These are phyloP conservation scores for Neurospora terricola DNA, from an alignment of 495 filamentous ascomycete genomes.

Conservation along the genomic window DNA sequence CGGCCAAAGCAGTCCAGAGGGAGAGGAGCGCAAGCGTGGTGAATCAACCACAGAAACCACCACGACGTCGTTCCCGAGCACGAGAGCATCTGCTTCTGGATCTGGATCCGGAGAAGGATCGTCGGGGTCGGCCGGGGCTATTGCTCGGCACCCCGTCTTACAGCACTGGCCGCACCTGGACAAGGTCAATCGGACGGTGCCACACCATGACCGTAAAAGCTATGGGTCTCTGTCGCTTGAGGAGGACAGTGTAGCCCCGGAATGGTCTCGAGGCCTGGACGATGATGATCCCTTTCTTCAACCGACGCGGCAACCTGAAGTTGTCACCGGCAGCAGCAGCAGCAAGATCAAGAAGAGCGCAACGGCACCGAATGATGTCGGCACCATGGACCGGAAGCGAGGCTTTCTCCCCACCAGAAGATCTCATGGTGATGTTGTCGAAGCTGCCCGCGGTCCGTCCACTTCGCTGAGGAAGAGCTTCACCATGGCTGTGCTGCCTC, in stretches of 20 bases:
- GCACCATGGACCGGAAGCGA: neutral
- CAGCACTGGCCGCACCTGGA: neutral
- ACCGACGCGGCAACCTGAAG: neutral
- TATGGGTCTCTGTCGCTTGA: neutral
- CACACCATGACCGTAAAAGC: neutral
- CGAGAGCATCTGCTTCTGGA: neutral
- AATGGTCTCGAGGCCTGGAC: neutral
- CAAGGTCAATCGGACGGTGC: neutral
- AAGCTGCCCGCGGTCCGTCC: neutral
- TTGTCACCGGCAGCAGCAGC: neutral
- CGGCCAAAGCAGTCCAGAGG: neutral
- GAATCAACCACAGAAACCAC: neutral
- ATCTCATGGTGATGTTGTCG: neutral
- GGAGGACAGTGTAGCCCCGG: neutral
- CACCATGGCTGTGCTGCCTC: neutral
- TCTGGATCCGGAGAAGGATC: neutral
- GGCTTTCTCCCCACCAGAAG: neutral
- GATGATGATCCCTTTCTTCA: neutral
- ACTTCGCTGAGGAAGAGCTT: neutral
- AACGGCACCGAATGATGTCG: neutral
- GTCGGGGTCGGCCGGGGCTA: neutral
- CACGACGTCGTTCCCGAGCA: slow-evolving; percentile 4
- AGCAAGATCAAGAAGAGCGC: neutral
- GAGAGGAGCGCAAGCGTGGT: neutral
- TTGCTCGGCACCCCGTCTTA: neutral